Evolutionary conservation across 768 basidiomycete species (phyloP).

Genomic region (Trametes maxima): DNA sequence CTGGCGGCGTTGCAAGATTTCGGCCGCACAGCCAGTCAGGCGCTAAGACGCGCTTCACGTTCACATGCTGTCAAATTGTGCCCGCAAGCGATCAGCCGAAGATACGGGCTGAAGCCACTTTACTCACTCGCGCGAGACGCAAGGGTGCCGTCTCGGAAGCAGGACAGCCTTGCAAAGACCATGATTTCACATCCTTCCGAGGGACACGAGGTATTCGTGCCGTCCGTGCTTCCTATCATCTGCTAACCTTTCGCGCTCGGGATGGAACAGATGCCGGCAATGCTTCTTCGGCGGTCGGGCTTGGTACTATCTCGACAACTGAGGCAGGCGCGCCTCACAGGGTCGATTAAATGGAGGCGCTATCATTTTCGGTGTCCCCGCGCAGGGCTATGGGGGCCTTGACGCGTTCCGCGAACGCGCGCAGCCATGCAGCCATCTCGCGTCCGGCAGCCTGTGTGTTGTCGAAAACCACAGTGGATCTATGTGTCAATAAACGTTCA

Average conservation of each 20-base stretch:
- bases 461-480: no score
- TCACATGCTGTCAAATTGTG: slow-evolving; percentile 11
- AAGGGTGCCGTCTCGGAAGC: not conserved
- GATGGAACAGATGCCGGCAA: no score
- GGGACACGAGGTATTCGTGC: not conserved
- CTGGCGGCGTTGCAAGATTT: slow-evolving; percentile 5
- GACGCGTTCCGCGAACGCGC: no score
- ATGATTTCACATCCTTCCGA: not conserved
- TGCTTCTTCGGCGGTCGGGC: no score
- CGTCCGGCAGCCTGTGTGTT: no score
- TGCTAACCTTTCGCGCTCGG: not conserved
- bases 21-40: slow-evolving; percentile 1
- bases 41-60: slow-evolving; percentile 6
- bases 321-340: no score
- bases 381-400: no score
- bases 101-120: not conserved
- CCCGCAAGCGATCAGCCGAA: not conserved
- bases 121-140: not conserved
- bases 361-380: no score
- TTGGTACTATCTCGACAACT: no score
- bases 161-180: not conserved
- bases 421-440: no score
- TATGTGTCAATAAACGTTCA: no score
- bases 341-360: no score
- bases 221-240: not conserved